Conservation (phyloP, 495 filamentous ascomycete genomes). For the Annulohypoxylon bovei region DNA sequence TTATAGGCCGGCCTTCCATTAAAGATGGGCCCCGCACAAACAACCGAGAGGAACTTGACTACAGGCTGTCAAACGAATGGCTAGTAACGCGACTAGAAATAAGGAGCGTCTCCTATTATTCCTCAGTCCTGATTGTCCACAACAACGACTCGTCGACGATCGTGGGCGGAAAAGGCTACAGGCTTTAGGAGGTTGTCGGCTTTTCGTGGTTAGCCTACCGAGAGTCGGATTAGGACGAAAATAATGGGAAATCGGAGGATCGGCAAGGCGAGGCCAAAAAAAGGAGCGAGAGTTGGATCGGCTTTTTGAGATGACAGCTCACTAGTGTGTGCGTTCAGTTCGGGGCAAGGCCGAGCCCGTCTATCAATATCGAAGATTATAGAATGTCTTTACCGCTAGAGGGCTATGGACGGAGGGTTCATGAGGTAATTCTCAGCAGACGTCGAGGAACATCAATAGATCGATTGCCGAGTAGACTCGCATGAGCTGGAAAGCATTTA, state of each 20-base stretch:
- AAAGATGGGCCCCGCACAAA: constrained; percentile 52
- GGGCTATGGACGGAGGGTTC: constrained; percentile 7
- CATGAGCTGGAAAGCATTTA: constrained; percentile 39
- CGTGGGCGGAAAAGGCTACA: constrained; percentile 8
- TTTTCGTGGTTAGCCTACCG: constrained; percentile 9
- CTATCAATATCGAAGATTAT: constrained; percentile 36
- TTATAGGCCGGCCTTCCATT: constrained; percentile 61
- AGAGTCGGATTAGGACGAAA: constrained; percentile 11
- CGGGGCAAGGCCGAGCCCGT: constrained; percentile 10
- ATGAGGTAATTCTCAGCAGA: constrained; percentile 25
- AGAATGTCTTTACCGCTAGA: constrained; percentile 34
- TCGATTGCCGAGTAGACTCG: constrained; percentile 18
- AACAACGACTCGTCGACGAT: constrained; percentile 7
- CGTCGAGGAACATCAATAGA: constrained; percentile 24
- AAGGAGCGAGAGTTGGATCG: constrained; percentile 33
- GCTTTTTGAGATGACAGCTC: constrained; percentile 27
- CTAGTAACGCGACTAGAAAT: constrained; percentile 31
- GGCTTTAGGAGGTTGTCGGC: not conserved
- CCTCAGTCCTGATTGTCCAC: not conserved
- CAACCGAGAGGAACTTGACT: constrained; percentile 39
- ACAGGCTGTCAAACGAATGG: constrained; percentile 32
- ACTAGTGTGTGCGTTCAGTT: constrained; percentile 32
- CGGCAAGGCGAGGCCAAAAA: constrained; percentile 37
- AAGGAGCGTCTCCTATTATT: constrained; percentile 6
- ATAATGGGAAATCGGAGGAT: constrained; percentile 38